These are phyloP conservation scores for Fusarium sp. DNA, from an alignment of 2,329 filamentous ascomycete genomes.

Conservation along the genomic window DNA sequence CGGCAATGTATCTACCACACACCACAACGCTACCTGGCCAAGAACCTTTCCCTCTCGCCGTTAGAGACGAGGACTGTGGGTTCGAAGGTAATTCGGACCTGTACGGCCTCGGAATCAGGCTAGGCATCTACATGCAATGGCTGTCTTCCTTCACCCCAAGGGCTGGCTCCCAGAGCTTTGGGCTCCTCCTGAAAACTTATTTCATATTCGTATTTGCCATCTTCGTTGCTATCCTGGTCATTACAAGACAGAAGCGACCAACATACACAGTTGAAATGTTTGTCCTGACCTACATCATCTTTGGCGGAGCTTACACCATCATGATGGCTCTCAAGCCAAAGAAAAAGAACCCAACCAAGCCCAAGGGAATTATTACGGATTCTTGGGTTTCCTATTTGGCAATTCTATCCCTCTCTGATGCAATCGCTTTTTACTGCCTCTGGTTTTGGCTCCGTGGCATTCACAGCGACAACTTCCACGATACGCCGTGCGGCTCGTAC, in stretches of 20 bases:
- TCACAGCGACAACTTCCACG: not conserved
- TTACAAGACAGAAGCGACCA: not conserved
- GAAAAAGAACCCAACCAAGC: too few species aligned
- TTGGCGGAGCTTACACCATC: not conserved
- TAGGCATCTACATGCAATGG: not conserved
- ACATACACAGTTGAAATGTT: not conserved
- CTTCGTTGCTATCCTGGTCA: not conserved
- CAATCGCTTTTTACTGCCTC: not conserved
- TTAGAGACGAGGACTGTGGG: not conserved
- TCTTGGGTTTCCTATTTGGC: too few species aligned
- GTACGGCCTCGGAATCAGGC: not conserved
- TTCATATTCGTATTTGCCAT: not conserved
- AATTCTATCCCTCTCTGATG: not conserved
- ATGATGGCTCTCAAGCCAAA: too few species aligned
- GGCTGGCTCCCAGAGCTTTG: not conserved
- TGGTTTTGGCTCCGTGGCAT: not conserved
- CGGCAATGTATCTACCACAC: not conserved
- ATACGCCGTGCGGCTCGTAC: not conserved
- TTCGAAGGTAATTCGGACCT: not conserved
- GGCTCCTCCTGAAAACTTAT: not conserved
- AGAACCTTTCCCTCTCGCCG: not conserved
- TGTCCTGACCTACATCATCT: not conserved
- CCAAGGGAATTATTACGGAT: too few species aligned
- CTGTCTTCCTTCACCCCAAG: not conserved
- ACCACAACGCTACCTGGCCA: not conserved